Conservation (phyloP, 257 asterid species). For the Euphrasia confusa region DNA sequence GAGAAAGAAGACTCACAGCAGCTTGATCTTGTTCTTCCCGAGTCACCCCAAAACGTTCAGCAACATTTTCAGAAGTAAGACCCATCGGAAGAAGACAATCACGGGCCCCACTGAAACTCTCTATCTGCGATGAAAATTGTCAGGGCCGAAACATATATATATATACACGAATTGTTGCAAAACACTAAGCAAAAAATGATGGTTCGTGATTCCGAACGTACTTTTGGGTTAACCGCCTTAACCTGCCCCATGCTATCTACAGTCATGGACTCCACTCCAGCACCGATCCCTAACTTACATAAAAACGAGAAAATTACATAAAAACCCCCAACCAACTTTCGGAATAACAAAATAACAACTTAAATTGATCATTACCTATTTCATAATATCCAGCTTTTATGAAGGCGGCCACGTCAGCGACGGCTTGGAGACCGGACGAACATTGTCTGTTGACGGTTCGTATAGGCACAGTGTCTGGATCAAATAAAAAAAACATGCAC, state of each 20-base stretch:
- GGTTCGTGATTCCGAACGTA: slow-evolving; percentile 34
- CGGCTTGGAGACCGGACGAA: slow-evolving; percentile 95
- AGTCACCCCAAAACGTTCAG: slow-evolving; percentile 74
- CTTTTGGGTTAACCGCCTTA: slow-evolving; percentile 48
- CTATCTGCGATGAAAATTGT: slow-evolving; percentile 35
- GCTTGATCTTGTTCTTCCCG: slow-evolving; percentile 91
- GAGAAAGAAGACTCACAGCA: slow-evolving; percentile 53
- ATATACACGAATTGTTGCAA: neutral
- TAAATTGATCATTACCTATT: slow-evolving; percentile 43
- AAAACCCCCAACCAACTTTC: too few species aligned
- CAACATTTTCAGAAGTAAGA: slow-evolving; percentile 84
- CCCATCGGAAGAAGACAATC: slow-evolving; percentile 98
- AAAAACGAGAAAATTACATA: too few species aligned
- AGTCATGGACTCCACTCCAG: slow-evolving; percentile 89
- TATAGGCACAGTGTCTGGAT: slow-evolving; percentile 67
- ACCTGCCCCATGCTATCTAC: slow-evolving; percentile 40
- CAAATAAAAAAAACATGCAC: neutral
- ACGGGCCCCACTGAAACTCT: slow-evolving; percentile 60
- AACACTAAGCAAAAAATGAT: neutral
- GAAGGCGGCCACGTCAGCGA: slow-evolving; percentile 91
- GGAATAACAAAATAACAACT: too few species aligned
- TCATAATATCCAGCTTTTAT: slow-evolving; percentile 88
- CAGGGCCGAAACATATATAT: too few species aligned
- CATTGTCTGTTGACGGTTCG: slow-evolving; percentile 92
- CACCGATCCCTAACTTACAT: slow-evolving; percentile 94